Evolutionary conservation across 2,329 filamentous ascomycete species (phyloP), one percentile per base, ranked within the genome.

Genomic region (Aureobasidium uvarum): DNA sequence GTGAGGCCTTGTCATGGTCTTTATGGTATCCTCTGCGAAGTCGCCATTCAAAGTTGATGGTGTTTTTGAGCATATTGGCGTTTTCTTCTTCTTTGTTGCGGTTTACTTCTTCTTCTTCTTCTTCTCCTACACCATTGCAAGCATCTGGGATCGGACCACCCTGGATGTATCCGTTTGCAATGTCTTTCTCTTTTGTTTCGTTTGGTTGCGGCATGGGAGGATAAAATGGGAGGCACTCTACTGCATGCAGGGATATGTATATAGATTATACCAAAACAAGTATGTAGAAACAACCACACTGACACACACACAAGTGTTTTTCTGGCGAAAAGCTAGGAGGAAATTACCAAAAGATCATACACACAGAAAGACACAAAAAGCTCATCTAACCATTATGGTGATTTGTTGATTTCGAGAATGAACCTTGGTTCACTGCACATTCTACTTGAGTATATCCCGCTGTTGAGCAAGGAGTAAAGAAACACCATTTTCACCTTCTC

Each of bases 221-320:
- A 25, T 25, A 23, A 58, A 45, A 54, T 14, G 10, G 38, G 16
- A 1, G 41, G 10, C 18, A 36, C 33, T 11, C 8, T 43, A 16
- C 45, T 58, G 23, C 25, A 20, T n/a, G 13, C 11, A 20, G 6
- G 3, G 16, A 16, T 46, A 36, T 36, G 56, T 60, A 60, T 60
- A 60, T 60, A 60, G 56, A 48, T 60, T 46, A 60, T 60, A 60
- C 56, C 56, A 45, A 10, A 18, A 51, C 14, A 45, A 58, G 54
- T 58, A 58, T 58, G 54, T 58, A 58, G 54, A 59, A 46, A n/a
- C n/a, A n/a, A n/a, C n/a, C 36, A 46, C 56, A 60, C 28, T 1
- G 41, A 46, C n/a, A 39, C 33, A 10, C 51, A 54, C 10, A 33
- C 5, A 36, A 36, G 33, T 13, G 33, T 36, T 36, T 36, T 36